Base-by-base conservation (phyloP, 2,329 filamentous ascomycete species). In the Cercospora nicotianae region DNA sequence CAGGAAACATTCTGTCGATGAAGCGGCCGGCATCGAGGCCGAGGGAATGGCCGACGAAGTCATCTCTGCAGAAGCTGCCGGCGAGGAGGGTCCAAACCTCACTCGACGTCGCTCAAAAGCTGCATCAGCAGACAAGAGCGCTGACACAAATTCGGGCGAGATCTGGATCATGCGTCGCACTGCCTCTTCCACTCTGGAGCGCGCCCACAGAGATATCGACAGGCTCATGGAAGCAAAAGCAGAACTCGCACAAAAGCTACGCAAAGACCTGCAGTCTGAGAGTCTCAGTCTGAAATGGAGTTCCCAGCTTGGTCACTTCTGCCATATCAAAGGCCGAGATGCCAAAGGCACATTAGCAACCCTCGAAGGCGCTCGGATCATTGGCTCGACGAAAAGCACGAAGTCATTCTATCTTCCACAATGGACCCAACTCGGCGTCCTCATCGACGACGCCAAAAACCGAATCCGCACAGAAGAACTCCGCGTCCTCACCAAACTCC, bases 381-480 rank as follows among this genome's bases (percentile, higher is more conserved):
- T 98, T 60, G 91, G 90, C 33, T 90, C 92, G 2, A 94, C 91
- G 73, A 95, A 93, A 73, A 90, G 89, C 10, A 97, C 95, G 0
- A 88, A 90, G 33, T 92, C 93, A 1, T 94, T 97, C 77, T 90
- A 97, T 76, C 83, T 93, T 4, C 85, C 91, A 0, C 89, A 91
- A 73, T 99, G 95, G 95, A 93, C 92, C 0, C 81, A 85, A 12
- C 86, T 99, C 1, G 95, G 95, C 26, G 87, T 89, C 59, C 86
- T 86, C 18, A 88, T 98, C 71, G 94, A 97, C 79, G 89, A 92
- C 73, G 85, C 87, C 6, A 92, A 91, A 67, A 82, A 90, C 60
- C 89, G 90, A 51, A 96, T 99, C 75, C 89, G 92, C 42, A 85
- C 86, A 67, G 95, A 97, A 79, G 95, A 99, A 80, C 87, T 93